These are phyloP conservation scores for Globisporangium lucens DNA, from an alignment of 352 stramenopile genomes.

Conservation along the genomic window DNA sequence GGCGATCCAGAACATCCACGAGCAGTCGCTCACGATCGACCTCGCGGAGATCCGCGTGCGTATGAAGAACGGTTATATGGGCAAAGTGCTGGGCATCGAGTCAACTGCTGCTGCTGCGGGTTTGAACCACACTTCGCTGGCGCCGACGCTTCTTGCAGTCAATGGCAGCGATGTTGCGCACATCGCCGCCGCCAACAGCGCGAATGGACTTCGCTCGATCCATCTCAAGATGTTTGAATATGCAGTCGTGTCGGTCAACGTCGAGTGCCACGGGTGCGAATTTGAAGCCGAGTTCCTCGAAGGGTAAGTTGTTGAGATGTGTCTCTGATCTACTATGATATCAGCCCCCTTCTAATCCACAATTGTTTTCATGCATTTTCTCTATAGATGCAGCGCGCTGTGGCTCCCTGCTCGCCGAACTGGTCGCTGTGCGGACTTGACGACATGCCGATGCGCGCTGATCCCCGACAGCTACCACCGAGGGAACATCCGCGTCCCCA, in stretches of 20 bases:
- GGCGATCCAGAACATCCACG: conserved; percentile 64
- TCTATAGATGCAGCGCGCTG: conserved; percentile 43
- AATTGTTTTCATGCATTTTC: background rate
- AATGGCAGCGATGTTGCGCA: conserved; percentile 45
- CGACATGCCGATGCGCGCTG: conserved; percentile 59
- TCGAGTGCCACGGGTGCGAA: conserved; percentile 63
- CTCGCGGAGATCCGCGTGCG: conserved; percentile 58
- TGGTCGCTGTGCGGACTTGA: conserved; percentile 45
- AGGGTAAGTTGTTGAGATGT: conserved; percentile 24
- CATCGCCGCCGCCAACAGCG: conserved; percentile 11
- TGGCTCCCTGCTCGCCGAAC: conserved; percentile 65
- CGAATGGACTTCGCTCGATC: conserved; percentile 24
- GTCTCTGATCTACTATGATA: background rate
- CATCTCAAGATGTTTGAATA: conserved; percentile 69
- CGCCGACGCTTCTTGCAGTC: conserved; percentile 45
- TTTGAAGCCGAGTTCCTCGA: conserved; percentile 81
- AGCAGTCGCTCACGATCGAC: conserved; percentile 52
- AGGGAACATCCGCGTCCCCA: conserved; percentile 54
- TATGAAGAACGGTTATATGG: conserved; percentile 65
- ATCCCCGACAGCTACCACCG: conserved; percentile 76
- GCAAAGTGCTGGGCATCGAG: conserved; percentile 38
- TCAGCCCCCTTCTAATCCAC: background rate
- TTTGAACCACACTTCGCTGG: conserved; percentile 25
- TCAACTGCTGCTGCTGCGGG: background rate
- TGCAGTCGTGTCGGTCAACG: conserved; percentile 52